Evolutionary conservation across 495 filamentous ascomycete genomes (phyloP).

Genomic region (Parathielavia appendiculata): DNA sequence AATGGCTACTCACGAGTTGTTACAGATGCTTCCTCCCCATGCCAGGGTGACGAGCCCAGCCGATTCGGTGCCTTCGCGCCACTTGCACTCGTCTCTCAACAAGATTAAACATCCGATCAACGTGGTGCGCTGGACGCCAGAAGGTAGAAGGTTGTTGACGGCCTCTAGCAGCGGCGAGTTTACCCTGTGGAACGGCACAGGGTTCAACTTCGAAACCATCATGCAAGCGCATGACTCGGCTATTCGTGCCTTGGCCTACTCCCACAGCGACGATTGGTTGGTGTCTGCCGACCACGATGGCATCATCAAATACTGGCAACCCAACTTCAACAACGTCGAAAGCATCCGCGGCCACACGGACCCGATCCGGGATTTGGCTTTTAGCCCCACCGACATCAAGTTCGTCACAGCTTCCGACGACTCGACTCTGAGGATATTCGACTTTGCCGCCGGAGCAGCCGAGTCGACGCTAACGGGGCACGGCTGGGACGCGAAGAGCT

Average conservation of each 20-base stretch:
- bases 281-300: slow-evolving; percentile 94
- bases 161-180: slow-evolving; percentile 96
- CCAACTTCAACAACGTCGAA: slow-evolving; percentile 98
- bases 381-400: slow-evolving; percentile 87
- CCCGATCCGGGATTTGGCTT: slow-evolving; percentile 85
- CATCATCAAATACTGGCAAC: slow-evolving; percentile 96
- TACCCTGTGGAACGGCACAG: slow-evolving; percentile 96
- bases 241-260: slow-evolving; percentile 81
- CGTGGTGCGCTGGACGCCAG: slow-evolving; percentile 95
- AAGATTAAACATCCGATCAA: slow-evolving; percentile 97
- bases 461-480: slow-evolving; percentile 82
- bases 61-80: slow-evolving; percentile 80
- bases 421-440: slow-evolving; percentile 86
- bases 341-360: slow-evolving; percentile 86
- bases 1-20: slow-evolving; percentile 26
- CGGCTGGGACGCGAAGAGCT: slow-evolving; percentile 92
- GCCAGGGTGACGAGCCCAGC: slow-evolving; percentile 66
- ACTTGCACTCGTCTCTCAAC: slow-evolving; percentile 91
- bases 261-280: slow-evolving; percentile 93
- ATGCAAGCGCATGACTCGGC: slow-evolving; percentile 96
- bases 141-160: slow-evolving; percentile 84
- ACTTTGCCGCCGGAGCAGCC: slow-evolving; percentile 80
- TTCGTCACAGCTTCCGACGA: slow-evolving; percentile 97
- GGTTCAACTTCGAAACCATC: slow-evolving; percentile 98
- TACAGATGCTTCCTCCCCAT: slow-evolving; percentile 78